A percentile compares a stretch with the other conserved stretches of the same genome.
Evolutionary conservation across 2,329 filamentous ascomycete species (phyloP).

Genomic region (Drechslera avenae): DNA sequence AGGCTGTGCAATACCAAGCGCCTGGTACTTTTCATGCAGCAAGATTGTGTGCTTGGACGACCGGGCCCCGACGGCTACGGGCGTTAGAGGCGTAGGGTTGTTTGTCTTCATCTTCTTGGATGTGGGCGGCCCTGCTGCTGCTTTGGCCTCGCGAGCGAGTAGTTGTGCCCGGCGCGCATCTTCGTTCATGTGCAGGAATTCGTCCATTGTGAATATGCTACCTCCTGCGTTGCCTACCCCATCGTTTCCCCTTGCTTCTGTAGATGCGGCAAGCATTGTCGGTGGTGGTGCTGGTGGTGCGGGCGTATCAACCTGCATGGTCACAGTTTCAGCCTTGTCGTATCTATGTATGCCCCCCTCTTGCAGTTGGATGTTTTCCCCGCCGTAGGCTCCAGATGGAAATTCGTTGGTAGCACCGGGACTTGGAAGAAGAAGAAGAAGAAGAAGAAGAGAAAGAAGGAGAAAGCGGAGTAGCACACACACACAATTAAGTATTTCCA

Average conservation of each 20-base stretch:
- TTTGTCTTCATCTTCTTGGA: constrained; percentile 14
- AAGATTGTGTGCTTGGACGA: constrained; percentile 26
- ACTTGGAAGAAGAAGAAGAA: constrained; percentile 10
- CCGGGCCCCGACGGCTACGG: constrained; percentile 28
- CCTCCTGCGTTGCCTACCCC: no score
- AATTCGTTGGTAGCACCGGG: background rate
- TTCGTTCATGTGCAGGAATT: constrained; percentile 22
- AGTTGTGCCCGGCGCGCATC: constrained; percentile 11
- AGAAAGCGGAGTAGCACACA: constrained; percentile 8
- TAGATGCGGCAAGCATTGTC: background rate
- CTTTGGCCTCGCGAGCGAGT: constrained; percentile 12
- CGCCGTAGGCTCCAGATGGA: no score
- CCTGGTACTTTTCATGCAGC: constrained; percentile 36
- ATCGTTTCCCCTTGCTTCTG: background rate
- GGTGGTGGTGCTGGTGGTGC: background rate
- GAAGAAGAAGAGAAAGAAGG: constrained; percentile 23
- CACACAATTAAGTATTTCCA: constrained; percentile 26
- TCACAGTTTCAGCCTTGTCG: constrained; percentile 1
- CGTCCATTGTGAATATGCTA: constrained; percentile 24
- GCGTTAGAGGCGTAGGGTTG: constrained; percentile 2
- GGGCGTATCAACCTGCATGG: constrained; percentile 18
- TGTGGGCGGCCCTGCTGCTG: no score
- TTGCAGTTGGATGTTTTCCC: no score
- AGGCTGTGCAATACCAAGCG: constrained; percentile 29
- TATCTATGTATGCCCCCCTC: no score